Percentiles rank a stretch among this genome's conserved stretches.
phyloP scores from a whole-genome alignment of 2,329 filamentous ascomycete species.

The Didymella arachidicola region DNA sequence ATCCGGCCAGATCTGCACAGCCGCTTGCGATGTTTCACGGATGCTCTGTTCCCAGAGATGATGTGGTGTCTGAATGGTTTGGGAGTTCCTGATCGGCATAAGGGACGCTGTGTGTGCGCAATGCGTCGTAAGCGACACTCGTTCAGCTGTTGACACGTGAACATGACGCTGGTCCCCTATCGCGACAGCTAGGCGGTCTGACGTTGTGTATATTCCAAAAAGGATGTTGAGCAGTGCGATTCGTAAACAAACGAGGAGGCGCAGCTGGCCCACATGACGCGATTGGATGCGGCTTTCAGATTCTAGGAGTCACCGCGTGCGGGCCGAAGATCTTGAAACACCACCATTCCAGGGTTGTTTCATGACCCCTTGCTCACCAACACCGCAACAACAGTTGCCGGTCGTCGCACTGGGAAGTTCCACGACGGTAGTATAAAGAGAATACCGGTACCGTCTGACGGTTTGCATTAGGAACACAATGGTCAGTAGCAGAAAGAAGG shows the following conservation, averaged over 20 bases:
- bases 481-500: not conserved
- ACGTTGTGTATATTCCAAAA: not conserved
- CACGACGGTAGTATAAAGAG: not conserved
- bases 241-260: conserved; percentile 1
- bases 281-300: conserved; percentile 15
- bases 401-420: not conserved
- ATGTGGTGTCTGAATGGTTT: conserved; percentile 8
- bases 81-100: conserved; percentile 5
- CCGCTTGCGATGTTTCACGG: conserved; percentile 18
- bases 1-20: conserved; percentile 18
- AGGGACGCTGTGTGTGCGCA: not conserved
- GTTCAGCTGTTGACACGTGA: conserved; percentile 3
- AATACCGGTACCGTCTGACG: no score
- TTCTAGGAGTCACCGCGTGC: conserved; percentile 18
- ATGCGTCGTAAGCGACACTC: conserved; percentile 8
- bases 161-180: not conserved
- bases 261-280: conserved; percentile 3
- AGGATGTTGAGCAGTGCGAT: not conserved
- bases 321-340: conserved; percentile 22
- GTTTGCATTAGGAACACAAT: not conserved
- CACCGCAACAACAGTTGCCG: not conserved
- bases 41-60: conserved; percentile 2
- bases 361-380: conserved; percentile 1
- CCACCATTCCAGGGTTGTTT: conserved; percentile 9
- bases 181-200: conserved; percentile 11